phyloP scores from a whole-genome alignment of 2,329 filamentous ascomycete species.

The Pseudogymnoascus pannorum region DNA sequence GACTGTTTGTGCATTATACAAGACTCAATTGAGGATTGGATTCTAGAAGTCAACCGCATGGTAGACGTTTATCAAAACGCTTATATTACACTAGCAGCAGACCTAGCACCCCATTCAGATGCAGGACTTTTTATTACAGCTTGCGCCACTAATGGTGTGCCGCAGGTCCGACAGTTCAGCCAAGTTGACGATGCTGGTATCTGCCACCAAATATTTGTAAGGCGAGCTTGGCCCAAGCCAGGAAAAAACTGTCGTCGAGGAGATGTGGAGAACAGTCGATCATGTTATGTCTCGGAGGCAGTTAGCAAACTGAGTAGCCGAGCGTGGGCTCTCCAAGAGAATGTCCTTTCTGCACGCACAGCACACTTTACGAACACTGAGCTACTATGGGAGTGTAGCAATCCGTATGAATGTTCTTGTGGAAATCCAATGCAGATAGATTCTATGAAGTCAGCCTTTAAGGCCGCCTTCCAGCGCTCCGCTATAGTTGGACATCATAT shows the following conservation, averaged over 20 bases:
- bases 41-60: neutral
- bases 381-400: constrained; percentile 22
- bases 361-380: constrained; percentile 17
- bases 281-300: neutral
- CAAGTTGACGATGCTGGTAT: neutral
- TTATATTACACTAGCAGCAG: neutral
- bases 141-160: neutral
- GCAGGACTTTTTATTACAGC: neutral
- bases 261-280: neutral
- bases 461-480: neutral
- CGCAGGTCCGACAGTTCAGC: neutral
- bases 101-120: neutral
- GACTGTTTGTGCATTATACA: neutral
- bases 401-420: neutral
- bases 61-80: neutral
- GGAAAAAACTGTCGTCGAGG: neutral
- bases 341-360: constrained; percentile 17
- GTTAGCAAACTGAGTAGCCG: constrained; percentile 24
- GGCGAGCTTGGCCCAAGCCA: neutral
- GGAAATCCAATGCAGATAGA: constrained; percentile 5
- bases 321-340: constrained; percentile 23
- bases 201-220: neutral
- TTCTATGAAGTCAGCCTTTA: constrained; percentile 16
- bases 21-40: neutral
- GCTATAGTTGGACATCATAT: constrained; percentile 9